Conservation (phyloP, 2,329 filamentous ascomycete species). For the Epichloe sibirici region DNA sequence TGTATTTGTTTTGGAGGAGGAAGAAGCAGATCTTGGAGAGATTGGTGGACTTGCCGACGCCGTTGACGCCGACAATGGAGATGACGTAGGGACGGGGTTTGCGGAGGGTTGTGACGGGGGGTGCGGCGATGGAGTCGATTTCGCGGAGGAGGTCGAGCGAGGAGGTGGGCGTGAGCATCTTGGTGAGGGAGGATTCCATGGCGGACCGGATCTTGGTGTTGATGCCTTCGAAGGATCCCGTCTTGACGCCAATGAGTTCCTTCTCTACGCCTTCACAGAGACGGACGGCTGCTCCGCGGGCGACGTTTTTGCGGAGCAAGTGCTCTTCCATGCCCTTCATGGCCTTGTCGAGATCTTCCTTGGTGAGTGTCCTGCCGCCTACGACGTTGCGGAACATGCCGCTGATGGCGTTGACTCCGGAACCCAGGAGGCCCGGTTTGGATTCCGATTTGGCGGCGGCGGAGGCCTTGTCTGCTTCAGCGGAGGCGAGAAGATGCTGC, state of each 20-base stretch:
- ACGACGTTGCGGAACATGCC: slow-evolving; percentile 91
- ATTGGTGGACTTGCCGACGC: slow-evolving; percentile 96
- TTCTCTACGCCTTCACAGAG: slow-evolving; percentile 85
- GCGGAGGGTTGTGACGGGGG: slow-evolving; percentile 53
- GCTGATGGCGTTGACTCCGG: slow-evolving; percentile 70
- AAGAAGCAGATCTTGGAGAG: slow-evolving; percentile 98
- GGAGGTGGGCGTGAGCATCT: slow-evolving; percentile 90
- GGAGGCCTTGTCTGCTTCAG: slow-evolving; percentile 50
- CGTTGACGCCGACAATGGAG: slow-evolving; percentile 95
- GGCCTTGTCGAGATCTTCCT: slow-evolving; percentile 79
- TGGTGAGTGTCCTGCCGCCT: slow-evolving; percentile 83
- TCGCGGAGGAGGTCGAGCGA: slow-evolving; percentile 90
- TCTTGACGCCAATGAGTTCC: slow-evolving; percentile 83
- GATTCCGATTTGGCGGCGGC: slow-evolving; percentile 32
- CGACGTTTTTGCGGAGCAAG: slow-evolving; percentile 88
- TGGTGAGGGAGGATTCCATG: slow-evolving; percentile 84
- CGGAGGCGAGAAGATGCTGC: slow-evolving; percentile 71
- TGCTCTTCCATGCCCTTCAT: slow-evolving; percentile 96
- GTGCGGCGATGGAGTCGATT: slow-evolving; percentile 66
- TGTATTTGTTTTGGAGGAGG: slow-evolving; percentile 91
- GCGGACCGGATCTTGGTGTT: slow-evolving; percentile 72
- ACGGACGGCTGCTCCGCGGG: slow-evolving; percentile 81
- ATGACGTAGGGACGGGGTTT: slow-evolving; percentile 81
- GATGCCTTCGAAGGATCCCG: slow-evolving; percentile 80
- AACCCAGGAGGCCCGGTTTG: slow-evolving; percentile 58